Evolutionary conservation across 306 rosid genomes (phyloP).

Genomic region (Carpinus fangiana): DNA sequence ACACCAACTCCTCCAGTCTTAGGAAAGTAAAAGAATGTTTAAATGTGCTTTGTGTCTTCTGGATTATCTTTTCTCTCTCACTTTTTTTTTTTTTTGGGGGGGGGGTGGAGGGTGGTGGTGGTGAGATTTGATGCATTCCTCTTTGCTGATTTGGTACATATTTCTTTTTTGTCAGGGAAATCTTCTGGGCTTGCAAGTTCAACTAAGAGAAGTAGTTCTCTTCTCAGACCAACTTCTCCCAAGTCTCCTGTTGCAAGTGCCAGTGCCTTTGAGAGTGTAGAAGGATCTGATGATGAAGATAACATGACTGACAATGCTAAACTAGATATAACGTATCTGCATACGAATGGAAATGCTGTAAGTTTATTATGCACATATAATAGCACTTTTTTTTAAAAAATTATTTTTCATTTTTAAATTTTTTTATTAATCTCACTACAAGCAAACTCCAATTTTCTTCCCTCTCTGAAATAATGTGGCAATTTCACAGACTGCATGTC

Average conservation of each 20-base stretch:
- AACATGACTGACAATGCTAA: slow-evolving; percentile 45
- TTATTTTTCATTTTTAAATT: too few species aligned
- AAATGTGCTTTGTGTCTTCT: slow-evolving; percentile 8
- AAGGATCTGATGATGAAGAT: slow-evolving; percentile 90
- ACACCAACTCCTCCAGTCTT: background rate
- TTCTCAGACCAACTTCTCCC: slow-evolving; percentile 70
- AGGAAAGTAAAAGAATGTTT: slow-evolving; percentile 3
- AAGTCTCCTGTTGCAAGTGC: slow-evolving; percentile 96
- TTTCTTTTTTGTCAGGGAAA: slow-evolving; percentile 59
- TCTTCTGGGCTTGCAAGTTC: slow-evolving; percentile 40
- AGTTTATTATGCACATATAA: slow-evolving; percentile 35
- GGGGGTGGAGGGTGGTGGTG: background rate
- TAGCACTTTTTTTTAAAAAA: background rate
- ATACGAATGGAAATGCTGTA: slow-evolving; percentile 71
- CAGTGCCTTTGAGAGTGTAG: slow-evolving; percentile 87
- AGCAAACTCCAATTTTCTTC: background rate
- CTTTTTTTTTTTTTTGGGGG: background rate
- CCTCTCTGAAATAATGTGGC: background rate
- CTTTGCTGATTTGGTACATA: slow-evolving; percentile 6
- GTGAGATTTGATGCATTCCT: slow-evolving; percentile 17
- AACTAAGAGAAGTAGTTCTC: slow-evolving; percentile 45
- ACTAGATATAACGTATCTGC: slow-evolving; percentile 56
- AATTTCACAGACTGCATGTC: background rate
- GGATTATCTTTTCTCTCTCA: background rate
- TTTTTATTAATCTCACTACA: slow-evolving; percentile 3